Base-by-base conservation (phyloP, 2,329 filamentous ascomycete species). In the Lomentospora prolificans region DNA sequence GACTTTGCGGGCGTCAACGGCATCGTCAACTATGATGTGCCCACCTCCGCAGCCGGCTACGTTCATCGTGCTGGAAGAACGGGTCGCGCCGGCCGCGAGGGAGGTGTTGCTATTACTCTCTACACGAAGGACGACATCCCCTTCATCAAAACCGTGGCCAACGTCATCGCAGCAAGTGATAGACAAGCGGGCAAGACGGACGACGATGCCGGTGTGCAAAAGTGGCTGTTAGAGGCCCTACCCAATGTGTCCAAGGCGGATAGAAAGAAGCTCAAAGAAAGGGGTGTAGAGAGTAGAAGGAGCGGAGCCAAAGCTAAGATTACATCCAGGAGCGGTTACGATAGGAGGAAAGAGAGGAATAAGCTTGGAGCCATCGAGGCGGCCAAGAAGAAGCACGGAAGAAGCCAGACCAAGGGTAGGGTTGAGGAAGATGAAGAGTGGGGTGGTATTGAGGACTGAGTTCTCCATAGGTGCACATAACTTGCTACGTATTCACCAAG, bases 21-120 rank as follows among this genome's bases (percentile, higher is more conserved):
- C 50, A 91, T 99, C 0, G 88, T 99, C 53, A 99, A 97, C 71
- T 99, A 96, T 72, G 94, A 99, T 68, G 90, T 96, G 7, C 94
- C 94, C 0, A 89, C 86, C n/a, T 91, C 88, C 0, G 87, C 87
- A 4, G 92, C 91, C 0, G 84, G 84, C 1, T 99, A 99, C 66
- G 87, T 99, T 5, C 94, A 99, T 71, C 88, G 94, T 9, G 90
- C 94, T 0, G 94, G 94, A 0, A 82, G 94, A 50, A 97, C 94
- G 0, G 94, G 92, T 0, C 81, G 94, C 22, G 94, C 91, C 0
- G 94, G 94, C 0, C 81, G 91, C 24, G 83, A 88, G 64, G 91
- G 91, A 19, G 94, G 94, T 51, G 81, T 96, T 3, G 91, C 90
- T 0, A 86, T 99, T 1, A 99, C 94, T 0, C 86, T 96, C 58